Percentiles rank a stretch among this genome's conserved stretches.
These are phyloP conservation scores for Fusarium proliferatum DNA, from an alignment of 2,329 filamentous ascomycete genomes.

Conservation along the genomic window DNA sequence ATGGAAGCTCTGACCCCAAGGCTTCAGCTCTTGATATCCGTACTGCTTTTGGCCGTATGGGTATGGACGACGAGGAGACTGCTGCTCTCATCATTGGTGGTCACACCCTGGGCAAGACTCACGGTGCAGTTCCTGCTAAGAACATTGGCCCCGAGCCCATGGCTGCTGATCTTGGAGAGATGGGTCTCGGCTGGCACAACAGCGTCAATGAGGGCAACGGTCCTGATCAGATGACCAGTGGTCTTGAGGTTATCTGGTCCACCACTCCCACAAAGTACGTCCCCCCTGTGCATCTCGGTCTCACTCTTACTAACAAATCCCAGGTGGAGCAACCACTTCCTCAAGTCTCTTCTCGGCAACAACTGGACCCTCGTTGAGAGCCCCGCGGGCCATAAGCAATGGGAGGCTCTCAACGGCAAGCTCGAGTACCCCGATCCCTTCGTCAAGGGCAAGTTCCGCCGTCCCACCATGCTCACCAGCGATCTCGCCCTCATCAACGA, in stretches of 20 bases:
- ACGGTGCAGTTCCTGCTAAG: conserved; percentile 72
- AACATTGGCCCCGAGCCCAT: conserved; percentile 76
- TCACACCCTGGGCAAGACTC: conserved; percentile 84
- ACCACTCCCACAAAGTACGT: conserved; percentile 72
- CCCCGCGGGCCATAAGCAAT: conserved; percentile 78
- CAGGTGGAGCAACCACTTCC: conserved; percentile 76
- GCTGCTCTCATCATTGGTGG: conserved; percentile 83
- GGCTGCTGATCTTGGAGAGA: conserved; percentile 70
- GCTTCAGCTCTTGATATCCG: conserved; percentile 79
- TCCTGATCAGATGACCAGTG: conserved; percentile 78
- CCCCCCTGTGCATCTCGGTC: fast-evolving
- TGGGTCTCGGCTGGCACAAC: conserved; percentile 80
- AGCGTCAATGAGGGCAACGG: conserved; percentile 73
- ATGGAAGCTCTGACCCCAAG: conserved; percentile 75
- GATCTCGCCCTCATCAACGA: conserved; percentile 80
- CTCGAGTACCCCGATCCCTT: conserved; percentile 77
- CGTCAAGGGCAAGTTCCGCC: conserved; percentile 76
- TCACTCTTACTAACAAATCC: neutral
- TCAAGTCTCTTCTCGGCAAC: conserved; percentile 81
- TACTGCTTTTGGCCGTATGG: conserved; percentile 81
- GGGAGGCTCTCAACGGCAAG: conserved; percentile 77
- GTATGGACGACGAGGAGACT: conserved; percentile 85
- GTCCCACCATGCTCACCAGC: conserved; percentile 80
- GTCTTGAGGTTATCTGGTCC: conserved; percentile 84
- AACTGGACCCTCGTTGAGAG: conserved; percentile 83